Evolutionary conservation across 2,329 filamentous ascomycete species (phyloP), one percentile per base, ranked within the genome.

Genomic region (Neurospora sp.): DNA sequence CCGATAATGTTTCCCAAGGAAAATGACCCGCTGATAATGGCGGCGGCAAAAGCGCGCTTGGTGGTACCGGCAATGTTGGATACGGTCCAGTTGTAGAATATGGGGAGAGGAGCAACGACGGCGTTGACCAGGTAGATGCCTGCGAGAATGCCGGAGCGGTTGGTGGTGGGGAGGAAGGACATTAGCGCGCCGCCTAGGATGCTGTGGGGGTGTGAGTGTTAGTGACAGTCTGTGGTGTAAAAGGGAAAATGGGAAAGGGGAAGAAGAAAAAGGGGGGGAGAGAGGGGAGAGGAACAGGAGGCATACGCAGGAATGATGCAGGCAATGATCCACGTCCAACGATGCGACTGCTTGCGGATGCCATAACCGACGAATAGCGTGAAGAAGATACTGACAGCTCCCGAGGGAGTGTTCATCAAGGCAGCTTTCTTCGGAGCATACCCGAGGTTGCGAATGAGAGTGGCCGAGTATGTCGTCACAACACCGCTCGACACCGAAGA

Each of bases 1-100:
- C 85, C 85, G 71, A 87, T 87, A 69, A 87, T 84, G 75, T 86
- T 88, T 17, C 84, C 85, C 4, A 86, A 76, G 0, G 84, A 84
- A 75, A 86, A 87, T 19, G 82, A 81, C 36, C 83, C 83, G 67
- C 82, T 82, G 73, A 86, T 80, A 68, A 84, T 76, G 19, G 84
- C 83, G 10, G 82, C 80, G 3, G 84, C 84, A 68, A 85, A 83
- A 11, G 84, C 81, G 36, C 84, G 82, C 77, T 86, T 87, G 4
- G 85, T 86, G 28, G 81, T 81, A 5, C 84, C 85, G 5, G 82
- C 82, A 66, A 85, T 78, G 75, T 87, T 87, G 70, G 83, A 83
- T 3, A 84, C 80, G 3, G 82, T 83, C 79, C 82, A 84, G 68
- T 80, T 80, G 75, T 84, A 84, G 73, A 84, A 83, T 67, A 85